These are phyloP conservation scores for Candida argentea DNA, from an alignment of 805 yeast genomes.

Conservation along the genomic window DNA sequence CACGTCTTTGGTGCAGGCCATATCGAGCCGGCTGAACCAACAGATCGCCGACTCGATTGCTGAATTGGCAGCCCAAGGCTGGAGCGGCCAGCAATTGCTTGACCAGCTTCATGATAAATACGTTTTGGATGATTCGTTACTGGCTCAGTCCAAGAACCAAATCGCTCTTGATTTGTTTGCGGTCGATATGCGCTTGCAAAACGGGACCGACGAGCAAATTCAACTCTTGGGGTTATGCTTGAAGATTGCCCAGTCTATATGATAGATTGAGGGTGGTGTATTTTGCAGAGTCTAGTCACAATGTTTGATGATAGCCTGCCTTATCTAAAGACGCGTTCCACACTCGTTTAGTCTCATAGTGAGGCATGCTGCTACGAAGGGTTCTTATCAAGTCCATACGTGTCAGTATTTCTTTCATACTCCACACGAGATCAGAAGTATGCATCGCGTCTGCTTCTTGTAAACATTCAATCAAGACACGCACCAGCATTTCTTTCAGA, in stretches of 20 bases:
- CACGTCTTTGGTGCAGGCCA: constrained; percentile 26
- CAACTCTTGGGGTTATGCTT: constrained; percentile 58
- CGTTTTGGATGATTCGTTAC: constrained; percentile 41
- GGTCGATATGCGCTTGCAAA: constrained; percentile 62
- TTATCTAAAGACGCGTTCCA: too few species aligned
- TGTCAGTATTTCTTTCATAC: too few species aligned
- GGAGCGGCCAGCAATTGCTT: constrained; percentile 67
- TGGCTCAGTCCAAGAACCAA: constrained; percentile 48
- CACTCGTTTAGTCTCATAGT: too few species aligned
- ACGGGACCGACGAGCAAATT: constrained; percentile 84
- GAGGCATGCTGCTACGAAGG: too few species aligned
- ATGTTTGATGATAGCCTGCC: too few species aligned
- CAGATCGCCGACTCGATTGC: constrained; percentile 35
- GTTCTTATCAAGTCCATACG: too few species aligned
- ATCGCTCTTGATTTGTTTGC: constrained; percentile 61
- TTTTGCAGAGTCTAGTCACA: too few species aligned
- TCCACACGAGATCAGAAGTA: too few species aligned
- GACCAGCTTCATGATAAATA: constrained; percentile 64
- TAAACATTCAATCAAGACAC: too few species aligned
- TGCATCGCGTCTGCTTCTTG: too few species aligned
- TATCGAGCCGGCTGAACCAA: constrained; percentile 15
- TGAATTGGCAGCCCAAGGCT: constrained; percentile 53
- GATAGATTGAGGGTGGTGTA: too few species aligned
- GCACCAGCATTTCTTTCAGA: too few species aligned
- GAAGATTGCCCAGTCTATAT: constrained; percentile 13